Percentiles rank a stretch among this genome's conserved stretches.
phyloP scores from a whole-genome alignment of 768 basidiomycete genomes.

The Agrocybe pediades region DNA sequence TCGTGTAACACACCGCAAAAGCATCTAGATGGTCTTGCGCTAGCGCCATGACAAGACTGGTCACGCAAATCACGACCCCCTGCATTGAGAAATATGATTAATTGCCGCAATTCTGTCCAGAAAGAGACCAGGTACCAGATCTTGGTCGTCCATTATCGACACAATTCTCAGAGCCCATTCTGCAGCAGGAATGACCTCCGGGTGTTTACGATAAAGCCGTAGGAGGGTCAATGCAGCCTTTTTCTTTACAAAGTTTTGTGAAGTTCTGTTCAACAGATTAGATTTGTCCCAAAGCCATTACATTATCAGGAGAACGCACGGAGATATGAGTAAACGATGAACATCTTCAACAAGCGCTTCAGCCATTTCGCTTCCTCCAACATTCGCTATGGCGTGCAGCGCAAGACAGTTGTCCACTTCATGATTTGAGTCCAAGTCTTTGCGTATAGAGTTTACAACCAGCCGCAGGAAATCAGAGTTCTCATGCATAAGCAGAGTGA shows the following conservation, averaged over 20 bases:
- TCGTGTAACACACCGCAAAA: conserved; percentile 90
- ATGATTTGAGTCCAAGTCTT: conserved; percentile 92
- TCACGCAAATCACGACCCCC: conserved; percentile 95
- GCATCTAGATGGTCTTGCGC: conserved; percentile 94
- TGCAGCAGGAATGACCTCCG: conserved; percentile 87
- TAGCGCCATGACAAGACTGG: conserved; percentile 89
- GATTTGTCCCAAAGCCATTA: neutral
- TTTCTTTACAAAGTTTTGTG: conserved; percentile 95
- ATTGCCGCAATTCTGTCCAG: neutral
- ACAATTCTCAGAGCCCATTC: conserved; percentile 98
- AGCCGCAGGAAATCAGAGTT: conserved; percentile 96
- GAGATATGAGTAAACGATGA: conserved; percentile 91
- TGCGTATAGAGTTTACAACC: conserved; percentile 97
- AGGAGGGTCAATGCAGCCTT: conserved; percentile 95
- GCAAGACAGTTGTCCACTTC: conserved; percentile 97
- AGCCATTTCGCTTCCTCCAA: conserved; percentile 98
- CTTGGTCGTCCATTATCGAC: conserved; percentile 92
- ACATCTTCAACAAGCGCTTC: conserved; percentile 94
- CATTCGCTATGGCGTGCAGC: conserved; percentile 96
- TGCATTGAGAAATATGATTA: conserved; percentile 29
- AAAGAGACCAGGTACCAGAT: conserved; percentile 55
- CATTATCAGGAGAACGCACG: conserved; percentile 51
- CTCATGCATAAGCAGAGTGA: conserved; percentile 97
- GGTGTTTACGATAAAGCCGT: conserved; percentile 93
- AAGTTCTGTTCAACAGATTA: conserved; percentile 61